A percentile compares a stretch with the other conserved stretches of the same genome.
Evolutionary conservation across 2,329 filamentous ascomycete genomes (phyloP).

Genomic region (Eurotiales sp.): DNA sequence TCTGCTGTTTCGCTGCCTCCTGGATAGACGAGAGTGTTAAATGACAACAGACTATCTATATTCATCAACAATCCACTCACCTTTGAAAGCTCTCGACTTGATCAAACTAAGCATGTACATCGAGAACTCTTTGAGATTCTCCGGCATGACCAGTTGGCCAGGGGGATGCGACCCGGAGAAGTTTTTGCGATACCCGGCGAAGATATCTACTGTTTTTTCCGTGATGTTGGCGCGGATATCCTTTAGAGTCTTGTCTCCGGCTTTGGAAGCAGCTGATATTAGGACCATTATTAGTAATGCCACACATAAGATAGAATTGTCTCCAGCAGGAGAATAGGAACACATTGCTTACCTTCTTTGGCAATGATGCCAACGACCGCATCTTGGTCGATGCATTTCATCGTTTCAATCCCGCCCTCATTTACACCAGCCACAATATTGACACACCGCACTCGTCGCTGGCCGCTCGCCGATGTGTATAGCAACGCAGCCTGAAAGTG

Average conservation of each 20-base stretch:
- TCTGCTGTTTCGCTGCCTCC: slow-evolving; percentile 80
- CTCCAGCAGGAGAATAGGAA: too few species aligned
- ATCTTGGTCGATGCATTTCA: slow-evolving; percentile 95
- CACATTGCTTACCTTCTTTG: slow-evolving; percentile 66
- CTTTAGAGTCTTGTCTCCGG: slow-evolving; percentile 72
- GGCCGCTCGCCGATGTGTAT: slow-evolving; percentile 86
- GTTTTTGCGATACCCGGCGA: slow-evolving; percentile 89
- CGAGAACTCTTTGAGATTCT: slow-evolving; percentile 91
- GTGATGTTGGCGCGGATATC: slow-evolving; percentile 79
- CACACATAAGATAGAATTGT: too few species aligned
- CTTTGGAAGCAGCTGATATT: slow-evolving; percentile 67
- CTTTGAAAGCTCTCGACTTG: slow-evolving; percentile 90
- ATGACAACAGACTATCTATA: too few species aligned
- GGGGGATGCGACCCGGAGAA: slow-evolving; percentile 83
- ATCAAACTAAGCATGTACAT: slow-evolving; percentile 92
- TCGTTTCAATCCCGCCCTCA: slow-evolving; percentile 73
- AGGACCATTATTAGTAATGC: neutral
- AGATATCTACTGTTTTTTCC: slow-evolving; percentile 88
- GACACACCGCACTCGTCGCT: slow-evolving; percentile 85
- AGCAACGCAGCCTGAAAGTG: slow-evolving; percentile 95
- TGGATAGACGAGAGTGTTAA: slow-evolving; percentile 2
- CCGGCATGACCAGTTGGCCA: slow-evolving; percentile 88
- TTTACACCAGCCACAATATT: slow-evolving; percentile 92
- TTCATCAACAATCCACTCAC: too few species aligned
- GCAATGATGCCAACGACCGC: slow-evolving; percentile 83